Conservation (phyloP, 768 basidiomycete genomes). For the Agaricus sinodeliciosus region DNA sequence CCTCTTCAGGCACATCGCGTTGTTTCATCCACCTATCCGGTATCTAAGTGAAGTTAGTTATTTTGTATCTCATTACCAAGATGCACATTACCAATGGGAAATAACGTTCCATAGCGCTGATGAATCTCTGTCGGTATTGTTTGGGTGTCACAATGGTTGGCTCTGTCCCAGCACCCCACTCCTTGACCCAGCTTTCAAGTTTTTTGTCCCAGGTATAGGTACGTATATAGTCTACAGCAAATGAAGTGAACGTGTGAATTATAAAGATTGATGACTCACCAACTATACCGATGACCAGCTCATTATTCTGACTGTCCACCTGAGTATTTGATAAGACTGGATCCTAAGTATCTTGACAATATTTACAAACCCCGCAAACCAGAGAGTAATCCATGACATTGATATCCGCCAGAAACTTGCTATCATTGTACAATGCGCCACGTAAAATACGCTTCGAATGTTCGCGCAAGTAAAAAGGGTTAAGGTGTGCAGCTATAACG, state of each 20-base stretch:
- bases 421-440: conserved; percentile 90
- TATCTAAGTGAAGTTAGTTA: conserved; percentile 38
- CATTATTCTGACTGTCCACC: conserved; percentile 84
- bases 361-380: conserved; percentile 60
- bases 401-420: conserved; percentile 87
- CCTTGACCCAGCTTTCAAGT: conserved; percentile 97
- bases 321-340: conserved; percentile 12
- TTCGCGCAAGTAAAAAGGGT: conserved; percentile 93
- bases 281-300: conserved; percentile 95
- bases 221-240: conserved; percentile 74
- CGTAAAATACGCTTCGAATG: conserved; percentile 91
- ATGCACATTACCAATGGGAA: conserved; percentile 63
- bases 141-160: conserved; percentile 96
- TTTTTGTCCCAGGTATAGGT: conserved; percentile 99
- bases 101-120: conserved; percentile 86
- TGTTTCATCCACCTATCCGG: conserved; percentile 93
- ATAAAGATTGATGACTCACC: conserved; percentile 46
- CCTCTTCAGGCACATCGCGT: conserved; percentile 72
- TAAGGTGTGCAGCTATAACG: conserved; percentile 65
- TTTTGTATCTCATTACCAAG: neutral
- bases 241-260: conserved; percentile 1
- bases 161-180: conserved; percentile 76
- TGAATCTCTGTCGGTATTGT: conserved; percentile 85
- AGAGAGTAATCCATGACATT: conserved; percentile 99
- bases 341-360: neutral